A percentile compares a stretch with the other conserved stretches of the same genome.
Conservation (phyloP, 2,329 filamentous ascomycete species). For the Endothia cerciana region DNA sequence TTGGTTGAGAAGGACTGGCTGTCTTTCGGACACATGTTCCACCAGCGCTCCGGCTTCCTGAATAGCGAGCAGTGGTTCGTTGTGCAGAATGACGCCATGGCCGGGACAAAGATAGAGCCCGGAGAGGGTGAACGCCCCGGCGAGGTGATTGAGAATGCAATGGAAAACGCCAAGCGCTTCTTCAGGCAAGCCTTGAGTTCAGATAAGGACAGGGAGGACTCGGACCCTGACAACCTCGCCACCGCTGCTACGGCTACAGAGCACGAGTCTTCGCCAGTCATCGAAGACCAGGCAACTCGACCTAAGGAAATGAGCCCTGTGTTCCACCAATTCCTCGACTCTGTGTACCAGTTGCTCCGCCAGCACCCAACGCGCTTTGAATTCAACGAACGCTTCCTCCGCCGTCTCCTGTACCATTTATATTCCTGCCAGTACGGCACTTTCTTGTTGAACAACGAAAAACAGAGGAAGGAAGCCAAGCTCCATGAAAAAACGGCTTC, state of each 20-base stretch:
- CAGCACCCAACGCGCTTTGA: conserved; percentile 91
- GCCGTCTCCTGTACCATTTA: conserved; percentile 87
- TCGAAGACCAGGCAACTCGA: conserved; percentile 70
- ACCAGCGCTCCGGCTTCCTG: conserved; percentile 84
- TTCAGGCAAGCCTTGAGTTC: conserved; percentile 79
- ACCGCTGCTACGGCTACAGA: conserved; percentile 37
- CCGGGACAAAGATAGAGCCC: conserved; percentile 63
- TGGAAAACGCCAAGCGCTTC: conserved; percentile 84
- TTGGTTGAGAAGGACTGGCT: conserved; percentile 97
- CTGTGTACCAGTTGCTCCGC: conserved; percentile 84
- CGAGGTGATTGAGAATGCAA: conserved; percentile 83
- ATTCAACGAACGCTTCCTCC: conserved; percentile 92
- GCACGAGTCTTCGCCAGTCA: conserved; percentile 37
- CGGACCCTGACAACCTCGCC: conserved; percentile 59
- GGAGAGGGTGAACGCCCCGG: conserved; percentile 64
- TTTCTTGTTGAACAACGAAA: conserved; percentile 94
- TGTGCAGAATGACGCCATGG: conserved; percentile 79
- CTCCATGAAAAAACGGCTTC: conserved; percentile 76
- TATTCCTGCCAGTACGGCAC: conserved; percentile 97
- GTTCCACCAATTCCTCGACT: conserved; percentile 97
- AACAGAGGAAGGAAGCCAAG: conserved; percentile 74
- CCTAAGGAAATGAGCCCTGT: conserved; percentile 94
- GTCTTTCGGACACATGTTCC: conserved; percentile 97
- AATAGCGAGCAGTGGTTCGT: conserved; percentile 94
- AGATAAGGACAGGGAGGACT: conserved; percentile 60